Conservation (phyloP, 768 basidiomycete genomes). For the Dioszegia hungarica region DNA sequence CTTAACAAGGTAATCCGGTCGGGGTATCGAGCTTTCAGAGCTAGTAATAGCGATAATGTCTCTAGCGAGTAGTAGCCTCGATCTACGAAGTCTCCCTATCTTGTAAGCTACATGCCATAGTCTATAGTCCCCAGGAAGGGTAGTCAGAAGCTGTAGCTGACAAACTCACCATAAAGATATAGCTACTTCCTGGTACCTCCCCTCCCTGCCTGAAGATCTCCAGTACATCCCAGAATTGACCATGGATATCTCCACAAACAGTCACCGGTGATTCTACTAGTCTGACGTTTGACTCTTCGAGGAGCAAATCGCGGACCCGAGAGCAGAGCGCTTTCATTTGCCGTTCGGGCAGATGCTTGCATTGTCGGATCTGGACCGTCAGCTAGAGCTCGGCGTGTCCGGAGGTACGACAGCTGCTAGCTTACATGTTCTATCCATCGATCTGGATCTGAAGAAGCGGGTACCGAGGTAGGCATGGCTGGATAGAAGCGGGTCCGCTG, state of each 20-base stretch:
- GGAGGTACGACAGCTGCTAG: background rate
- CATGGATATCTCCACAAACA: conserved; percentile 85
- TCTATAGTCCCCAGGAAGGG: no score
- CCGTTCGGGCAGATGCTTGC: conserved; percentile 50
- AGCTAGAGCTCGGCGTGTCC: background rate
- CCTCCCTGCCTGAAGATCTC: conserved; percentile 95
- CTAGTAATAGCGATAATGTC: conserved; percentile 91
- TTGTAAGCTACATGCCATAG: background rate
- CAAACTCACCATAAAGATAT: conserved; percentile 82
- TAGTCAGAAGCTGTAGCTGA: background rate
- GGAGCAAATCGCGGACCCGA: conserved; percentile 48
- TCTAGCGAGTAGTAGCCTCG: conserved; percentile 98
- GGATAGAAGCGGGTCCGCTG: no score
- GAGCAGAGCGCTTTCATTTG: conserved; percentile 50
- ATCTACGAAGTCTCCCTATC: conserved; percentile 89
- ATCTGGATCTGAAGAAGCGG: conserved; percentile 43
- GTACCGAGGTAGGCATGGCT: conserved; percentile 16
- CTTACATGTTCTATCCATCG: conserved; percentile 48
- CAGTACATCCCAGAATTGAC: conserved; percentile 97
- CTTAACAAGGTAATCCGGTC: conserved; percentile 95
- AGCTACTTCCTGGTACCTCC: conserved; percentile 98
- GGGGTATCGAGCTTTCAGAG: conserved; percentile 81
- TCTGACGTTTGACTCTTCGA: conserved; percentile 53
- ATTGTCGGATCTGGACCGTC: conserved; percentile 44
- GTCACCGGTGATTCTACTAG: conserved; percentile 52